Percentiles rank a stretch among this genome's conserved stretches.
Evolutionary conservation across 768 basidiomycete species (phyloP).

Genomic region (Lentinula sp.): DNA sequence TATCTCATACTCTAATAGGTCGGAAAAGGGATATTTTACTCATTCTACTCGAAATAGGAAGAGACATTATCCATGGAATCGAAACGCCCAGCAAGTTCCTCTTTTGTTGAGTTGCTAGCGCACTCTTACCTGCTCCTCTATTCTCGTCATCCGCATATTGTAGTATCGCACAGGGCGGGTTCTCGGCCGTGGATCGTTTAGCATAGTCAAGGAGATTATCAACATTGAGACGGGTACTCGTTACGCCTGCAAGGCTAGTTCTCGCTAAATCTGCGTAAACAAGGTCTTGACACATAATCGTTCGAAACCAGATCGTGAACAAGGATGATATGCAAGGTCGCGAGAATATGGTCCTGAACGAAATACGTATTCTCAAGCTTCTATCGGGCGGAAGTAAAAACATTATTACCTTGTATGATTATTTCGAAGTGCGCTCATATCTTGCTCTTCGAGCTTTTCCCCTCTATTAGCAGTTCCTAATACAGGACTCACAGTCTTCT

Average conservation of each 20-base stretch:
- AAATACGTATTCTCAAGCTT: slow-evolving; percentile 67
- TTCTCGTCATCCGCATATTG: too few relatives aligned
- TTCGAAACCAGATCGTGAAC: slow-evolving; percentile 76
- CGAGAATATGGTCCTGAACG: slow-evolving; percentile 75
- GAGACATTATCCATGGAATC: too few relatives aligned
- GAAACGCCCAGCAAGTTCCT: too few relatives aligned
- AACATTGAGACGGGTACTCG: slow-evolving; percentile 57
- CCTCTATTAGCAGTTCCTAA: too few relatives aligned
- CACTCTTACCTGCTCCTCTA: too few relatives aligned
- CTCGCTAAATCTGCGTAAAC: too few relatives aligned
- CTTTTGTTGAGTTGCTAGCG: too few relatives aligned
- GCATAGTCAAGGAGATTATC: slow-evolving; percentile 67
- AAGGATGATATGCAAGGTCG: slow-evolving; percentile 76
- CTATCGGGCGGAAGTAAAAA: slow-evolving; percentile 65
- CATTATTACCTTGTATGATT: slow-evolving; percentile 68
- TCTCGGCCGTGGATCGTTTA: slow-evolving; percentile 62
- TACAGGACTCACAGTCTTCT: too few relatives aligned
- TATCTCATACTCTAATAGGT: too few relatives aligned
- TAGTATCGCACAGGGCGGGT: slow-evolving; percentile 57
- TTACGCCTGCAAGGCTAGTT: background rate
- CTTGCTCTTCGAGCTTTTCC: too few relatives aligned
- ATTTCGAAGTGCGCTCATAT: slow-evolving; percentile 50
- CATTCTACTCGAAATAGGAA: too few relatives aligned
- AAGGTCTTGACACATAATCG: slow-evolving; percentile 11
- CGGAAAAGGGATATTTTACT: too few relatives aligned